Evolutionary conservation across 2,329 filamentous ascomycete species (phyloP).

Genomic region (Rutstroemia sp.): DNA sequence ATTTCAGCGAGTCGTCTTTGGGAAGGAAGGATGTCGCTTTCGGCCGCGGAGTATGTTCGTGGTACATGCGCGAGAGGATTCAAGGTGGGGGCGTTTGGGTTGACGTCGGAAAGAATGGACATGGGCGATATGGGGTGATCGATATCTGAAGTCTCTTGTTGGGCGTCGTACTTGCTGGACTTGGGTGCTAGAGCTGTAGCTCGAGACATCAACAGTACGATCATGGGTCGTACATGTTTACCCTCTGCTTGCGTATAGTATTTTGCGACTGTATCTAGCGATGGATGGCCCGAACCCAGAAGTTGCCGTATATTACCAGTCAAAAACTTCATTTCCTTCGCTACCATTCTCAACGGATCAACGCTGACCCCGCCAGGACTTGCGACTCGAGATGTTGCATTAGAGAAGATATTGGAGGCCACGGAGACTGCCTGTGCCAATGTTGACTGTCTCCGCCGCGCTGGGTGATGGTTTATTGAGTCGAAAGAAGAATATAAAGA

Average conservation of each 20-base stretch:
- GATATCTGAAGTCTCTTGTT: constrained; percentile 35
- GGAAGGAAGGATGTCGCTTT: constrained; percentile 75
- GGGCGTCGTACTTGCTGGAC: constrained; percentile 36
- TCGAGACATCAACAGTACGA: constrained; percentile 93
- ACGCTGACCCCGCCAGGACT: constrained; percentile 63
- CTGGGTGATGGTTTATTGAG: constrained; percentile 28
- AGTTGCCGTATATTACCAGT: constrained; percentile 90
- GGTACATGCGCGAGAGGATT: constrained; percentile 41
- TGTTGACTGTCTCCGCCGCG: constrained; percentile 50
- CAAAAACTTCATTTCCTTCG: constrained; percentile 93
- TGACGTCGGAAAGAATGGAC: constrained; percentile 67
- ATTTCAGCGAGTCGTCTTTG: constrained; percentile 93
- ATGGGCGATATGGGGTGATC: constrained; percentile 54
- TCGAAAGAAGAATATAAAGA: constrained; percentile 10
- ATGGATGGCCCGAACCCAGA: constrained; percentile 89
- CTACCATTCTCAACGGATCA: constrained; percentile 83
- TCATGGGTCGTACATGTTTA: constrained; percentile 90
- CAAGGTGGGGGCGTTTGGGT: constrained; percentile 54
- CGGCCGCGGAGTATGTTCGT: constrained; percentile 30
- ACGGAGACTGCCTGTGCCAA: constrained; percentile 70
- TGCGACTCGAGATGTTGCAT: constrained; percentile 50
- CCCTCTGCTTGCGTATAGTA: constrained; percentile 97
- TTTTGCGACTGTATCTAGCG: constrained; percentile 89
- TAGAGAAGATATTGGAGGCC: constrained; percentile 63
- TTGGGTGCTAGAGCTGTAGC: constrained; percentile 78